A percentile compares a stretch with the other conserved stretches of the same genome.
These are phyloP conservation scores for Aphanocladium album DNA, from an alignment of 2,329 filamentous ascomycete species.

Conservation along the genomic window DNA sequence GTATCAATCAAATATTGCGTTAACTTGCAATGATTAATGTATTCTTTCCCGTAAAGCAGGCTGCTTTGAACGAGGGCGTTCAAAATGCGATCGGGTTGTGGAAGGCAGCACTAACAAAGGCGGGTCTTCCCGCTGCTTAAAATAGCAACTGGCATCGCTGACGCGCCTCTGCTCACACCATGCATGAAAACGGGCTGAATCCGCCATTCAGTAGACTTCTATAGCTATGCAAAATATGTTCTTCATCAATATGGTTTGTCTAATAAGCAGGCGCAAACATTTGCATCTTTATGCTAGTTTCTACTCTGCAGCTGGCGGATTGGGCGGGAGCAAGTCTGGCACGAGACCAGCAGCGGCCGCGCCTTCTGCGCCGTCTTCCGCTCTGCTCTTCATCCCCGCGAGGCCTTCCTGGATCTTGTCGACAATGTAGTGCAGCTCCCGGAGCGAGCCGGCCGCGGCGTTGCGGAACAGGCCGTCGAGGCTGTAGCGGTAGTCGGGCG, in stretches of 20 bases:
- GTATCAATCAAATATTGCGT: not conserved
- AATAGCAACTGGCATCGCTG: not conserved
- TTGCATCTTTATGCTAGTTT: not conserved
- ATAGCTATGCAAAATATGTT: not conserved
- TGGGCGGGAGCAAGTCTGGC: not conserved
- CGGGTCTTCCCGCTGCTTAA: not conserved
- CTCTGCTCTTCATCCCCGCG: slow-evolving; percentile 19
- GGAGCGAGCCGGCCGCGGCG: slow-evolving; percentile 38
- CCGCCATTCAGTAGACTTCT: not conserved
- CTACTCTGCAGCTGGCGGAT: not conserved
- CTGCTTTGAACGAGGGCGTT: not conserved
- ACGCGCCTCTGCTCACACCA: not conserved
- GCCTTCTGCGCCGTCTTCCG: not conserved
- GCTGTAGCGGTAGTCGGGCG: slow-evolving; percentile 37
- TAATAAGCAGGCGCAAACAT: too few species aligned
- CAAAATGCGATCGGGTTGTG: not conserved
- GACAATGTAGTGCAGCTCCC: slow-evolving; percentile 39
- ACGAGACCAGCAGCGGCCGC: not conserved
- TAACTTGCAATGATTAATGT: not conserved
- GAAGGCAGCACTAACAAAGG: too few species aligned
- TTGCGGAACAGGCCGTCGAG: slow-evolving; percentile 42
- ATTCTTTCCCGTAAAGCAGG: not conserved
- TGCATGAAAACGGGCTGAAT: not conserved
- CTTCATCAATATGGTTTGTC: not conserved
- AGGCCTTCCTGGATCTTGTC: slow-evolving; percentile 40